Conservation (phyloP, 1,139 yeast species). For the Yamadazyma mexicana region DNA sequence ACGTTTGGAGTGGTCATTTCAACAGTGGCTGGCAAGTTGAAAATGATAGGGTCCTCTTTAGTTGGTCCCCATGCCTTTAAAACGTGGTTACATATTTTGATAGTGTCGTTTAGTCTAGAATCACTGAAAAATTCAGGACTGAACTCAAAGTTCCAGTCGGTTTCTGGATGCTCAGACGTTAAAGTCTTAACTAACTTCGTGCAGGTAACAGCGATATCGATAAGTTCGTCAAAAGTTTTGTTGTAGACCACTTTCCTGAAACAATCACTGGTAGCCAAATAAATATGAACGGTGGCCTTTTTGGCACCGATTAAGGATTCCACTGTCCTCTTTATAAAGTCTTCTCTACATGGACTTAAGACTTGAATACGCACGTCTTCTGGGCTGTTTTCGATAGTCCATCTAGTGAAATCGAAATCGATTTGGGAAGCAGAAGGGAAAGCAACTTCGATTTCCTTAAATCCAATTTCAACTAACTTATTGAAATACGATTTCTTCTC, state of each 20-base stretch:
- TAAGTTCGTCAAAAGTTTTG: conserved; percentile 42
- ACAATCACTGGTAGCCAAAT: conserved; percentile 48
- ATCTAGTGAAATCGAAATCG: conserved; percentile 50
- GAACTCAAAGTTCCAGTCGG: conserved; percentile 48
- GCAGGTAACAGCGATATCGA: conserved; percentile 41
- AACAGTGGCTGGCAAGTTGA: conserved; percentile 51
- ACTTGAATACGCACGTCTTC: conserved; percentile 49
- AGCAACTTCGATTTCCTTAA: conserved; percentile 50
- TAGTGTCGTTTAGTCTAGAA: conserved; percentile 43
- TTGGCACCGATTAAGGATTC: conserved; percentile 50
- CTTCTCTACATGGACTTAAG: conserved; percentile 48
- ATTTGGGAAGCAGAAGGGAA: conserved; percentile 52
- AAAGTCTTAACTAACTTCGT: conserved; percentile 41
- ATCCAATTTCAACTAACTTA: conserved; percentile 45
- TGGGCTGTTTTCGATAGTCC: conserved; percentile 48
- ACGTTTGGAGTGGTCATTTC: conserved; percentile 50
- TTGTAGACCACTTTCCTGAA: conserved; percentile 49
- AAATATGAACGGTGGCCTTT: conserved; percentile 47
- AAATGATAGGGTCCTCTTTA: conserved; percentile 41
- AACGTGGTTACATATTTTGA: conserved; percentile 48
- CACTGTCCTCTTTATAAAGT: conserved; percentile 44
- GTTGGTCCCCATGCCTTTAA: conserved; percentile 49
- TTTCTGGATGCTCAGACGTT: conserved; percentile 40
- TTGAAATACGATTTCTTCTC: conserved; percentile 48
- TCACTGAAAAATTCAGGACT: conserved; percentile 51